phyloP scores from a whole-genome alignment of 345 rosid genomes.

The Populus pruinosa region DNA sequence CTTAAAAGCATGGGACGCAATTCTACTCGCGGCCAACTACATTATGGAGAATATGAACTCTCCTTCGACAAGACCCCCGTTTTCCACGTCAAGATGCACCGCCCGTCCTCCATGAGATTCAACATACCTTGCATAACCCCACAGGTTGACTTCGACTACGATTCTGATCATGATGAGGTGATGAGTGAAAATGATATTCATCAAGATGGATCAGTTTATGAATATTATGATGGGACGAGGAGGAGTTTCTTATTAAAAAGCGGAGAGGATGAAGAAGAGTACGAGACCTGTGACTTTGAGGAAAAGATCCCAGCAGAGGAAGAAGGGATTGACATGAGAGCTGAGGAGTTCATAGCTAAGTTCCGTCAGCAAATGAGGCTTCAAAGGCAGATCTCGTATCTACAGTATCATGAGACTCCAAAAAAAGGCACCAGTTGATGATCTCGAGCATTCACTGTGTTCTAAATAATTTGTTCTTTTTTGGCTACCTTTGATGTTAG shows the following conservation, averaged over 20 bases:
- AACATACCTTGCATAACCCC: constrained; percentile 70
- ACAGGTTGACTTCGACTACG: constrained; percentile 50
- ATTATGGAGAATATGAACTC: constrained; percentile 63
- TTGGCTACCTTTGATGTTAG: no score
- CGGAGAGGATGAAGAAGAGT: constrained; percentile 15
- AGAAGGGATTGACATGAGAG: constrained; percentile 69
- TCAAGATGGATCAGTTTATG: constrained; percentile 11
- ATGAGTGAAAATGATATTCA: background rate
- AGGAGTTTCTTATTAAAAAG: constrained; percentile 2
- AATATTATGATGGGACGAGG: constrained; percentile 15
- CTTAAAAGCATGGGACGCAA: constrained; percentile 39
- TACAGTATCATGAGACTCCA: constrained; percentile 40
- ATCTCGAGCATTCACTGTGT: background rate
- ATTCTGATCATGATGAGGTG: constrained; percentile 29
- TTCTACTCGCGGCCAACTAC: constrained; percentile 22
- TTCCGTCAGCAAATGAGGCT: constrained; percentile 74
- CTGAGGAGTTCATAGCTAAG: constrained; percentile 79
- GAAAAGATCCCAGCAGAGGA: constrained; percentile 37
- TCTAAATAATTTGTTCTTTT: background rate
- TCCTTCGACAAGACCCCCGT: constrained; percentile 84
- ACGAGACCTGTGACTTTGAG: constrained; percentile 1
- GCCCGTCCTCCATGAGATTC: constrained; percentile 61
- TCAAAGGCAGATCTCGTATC: constrained; percentile 72
- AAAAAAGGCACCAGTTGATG: constrained; percentile 3
- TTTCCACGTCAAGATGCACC: constrained; percentile 58